Conservation (phyloP, 78 protist species). For the Dictyostelium capitatum region DNA sequence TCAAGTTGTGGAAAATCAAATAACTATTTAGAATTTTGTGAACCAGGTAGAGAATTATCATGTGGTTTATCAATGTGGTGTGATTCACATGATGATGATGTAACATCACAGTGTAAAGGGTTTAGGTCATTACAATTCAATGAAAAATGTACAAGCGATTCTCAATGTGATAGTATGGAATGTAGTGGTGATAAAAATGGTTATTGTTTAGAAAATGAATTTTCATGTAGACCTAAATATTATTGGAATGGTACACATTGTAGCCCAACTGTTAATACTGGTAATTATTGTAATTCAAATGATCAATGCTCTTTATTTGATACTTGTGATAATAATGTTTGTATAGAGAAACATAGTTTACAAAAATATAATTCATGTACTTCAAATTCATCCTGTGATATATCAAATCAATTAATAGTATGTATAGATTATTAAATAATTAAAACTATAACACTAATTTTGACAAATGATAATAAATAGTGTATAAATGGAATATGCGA, state of each 20-base stretch:
- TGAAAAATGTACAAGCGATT: neutral
- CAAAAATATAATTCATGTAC: neutral
- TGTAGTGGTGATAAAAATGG: neutral
- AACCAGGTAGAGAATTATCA: neutral
- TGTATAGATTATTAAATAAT: neutral
- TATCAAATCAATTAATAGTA: conserved; percentile 1
- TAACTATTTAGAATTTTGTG: neutral
- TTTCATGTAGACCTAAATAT: neutral
- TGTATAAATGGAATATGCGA: neutral
- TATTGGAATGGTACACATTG: neutral
- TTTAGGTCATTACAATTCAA: neutral
- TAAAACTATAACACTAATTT: neutral
- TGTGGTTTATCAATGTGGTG: neutral
- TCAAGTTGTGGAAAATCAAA: neutral
- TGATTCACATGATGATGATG: neutral
- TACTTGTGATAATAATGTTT: neutral
- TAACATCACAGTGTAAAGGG: neutral
- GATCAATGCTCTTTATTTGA: neutral
- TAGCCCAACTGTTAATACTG: neutral
- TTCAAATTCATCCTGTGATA: neutral
- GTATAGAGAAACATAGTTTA: neutral
- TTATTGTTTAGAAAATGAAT: neutral
- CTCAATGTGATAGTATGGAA: neutral
- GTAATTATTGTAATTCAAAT: neutral
- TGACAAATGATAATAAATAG: neutral